Conservation (phyloP, 257 asterid genomes). For the Gynochthodes officinalis region DNA sequence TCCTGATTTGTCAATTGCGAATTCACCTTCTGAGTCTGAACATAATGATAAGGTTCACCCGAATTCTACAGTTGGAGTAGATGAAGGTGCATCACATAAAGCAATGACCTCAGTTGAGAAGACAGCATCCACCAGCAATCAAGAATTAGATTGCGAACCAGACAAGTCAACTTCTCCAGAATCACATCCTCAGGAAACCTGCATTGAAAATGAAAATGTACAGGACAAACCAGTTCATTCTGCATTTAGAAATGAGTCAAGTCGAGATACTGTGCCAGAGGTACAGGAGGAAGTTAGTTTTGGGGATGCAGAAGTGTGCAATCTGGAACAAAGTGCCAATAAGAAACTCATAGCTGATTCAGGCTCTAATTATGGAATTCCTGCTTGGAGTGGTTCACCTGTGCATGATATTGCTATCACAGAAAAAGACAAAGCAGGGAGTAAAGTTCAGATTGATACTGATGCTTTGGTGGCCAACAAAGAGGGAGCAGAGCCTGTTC, state of each 20-base stretch:
- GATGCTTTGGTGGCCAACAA: conserved; percentile 20
- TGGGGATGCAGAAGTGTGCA: conserved; percentile 17
- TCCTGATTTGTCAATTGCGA: conserved; percentile 32
- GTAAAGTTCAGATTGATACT: conserved; percentile 27
- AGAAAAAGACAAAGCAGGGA: conserved; percentile 26
- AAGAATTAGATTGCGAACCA: conserved; percentile 32
- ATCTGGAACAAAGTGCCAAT: conserved; percentile 34
- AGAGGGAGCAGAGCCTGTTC: conserved; percentile 35
- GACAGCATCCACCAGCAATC: conserved; percentile 29
- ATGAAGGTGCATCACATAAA: conserved; percentile 35
- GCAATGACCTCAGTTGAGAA: conserved; percentile 22
- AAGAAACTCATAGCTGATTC: conserved; percentile 26
- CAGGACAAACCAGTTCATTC: conserved; percentile 28
- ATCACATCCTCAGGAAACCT: conserved; percentile 36
- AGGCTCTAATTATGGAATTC: conserved; percentile 20
- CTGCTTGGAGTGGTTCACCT: conserved; percentile 29
- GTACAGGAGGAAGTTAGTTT: conserved; percentile 34
- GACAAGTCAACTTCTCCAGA: conserved; percentile 35
- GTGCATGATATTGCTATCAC: conserved; percentile 31
- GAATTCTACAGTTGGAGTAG: conserved; percentile 25
- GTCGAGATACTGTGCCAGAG: conserved; percentile 33
- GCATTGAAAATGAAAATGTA: conserved; percentile 21
- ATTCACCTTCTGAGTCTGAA: conserved; percentile 32
- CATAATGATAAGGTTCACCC: conserved; percentile 30
- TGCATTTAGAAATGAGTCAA: conserved; percentile 29